phyloP scores from a whole-genome alignment of 306 rosid genomes.

The Lagenaria siceraria region DNA sequence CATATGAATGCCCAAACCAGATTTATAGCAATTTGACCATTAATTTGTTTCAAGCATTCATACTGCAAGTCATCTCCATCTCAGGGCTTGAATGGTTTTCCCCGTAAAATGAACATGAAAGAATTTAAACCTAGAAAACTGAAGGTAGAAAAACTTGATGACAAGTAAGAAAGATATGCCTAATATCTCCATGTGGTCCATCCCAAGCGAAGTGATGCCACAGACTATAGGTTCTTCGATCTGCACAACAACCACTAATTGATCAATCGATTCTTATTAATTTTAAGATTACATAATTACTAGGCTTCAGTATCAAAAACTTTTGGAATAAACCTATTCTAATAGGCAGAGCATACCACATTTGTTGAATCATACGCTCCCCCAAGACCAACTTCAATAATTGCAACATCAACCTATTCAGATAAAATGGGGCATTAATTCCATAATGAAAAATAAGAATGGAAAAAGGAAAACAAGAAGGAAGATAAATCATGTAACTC shows the following conservation, averaged over 20 bases:
- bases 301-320: not conserved
- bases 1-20: not conserved
- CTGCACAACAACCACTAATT: conserved; percentile 27
- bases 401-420: conserved; percentile 58
- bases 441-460: not conserved
- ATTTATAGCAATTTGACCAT: not conserved
- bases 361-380: conserved; percentile 55
- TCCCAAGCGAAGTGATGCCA: conserved; percentile 69
- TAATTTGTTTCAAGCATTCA: not conserved
- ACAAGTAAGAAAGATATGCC: conserved; percentile 27
- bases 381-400: conserved; percentile 74
- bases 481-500: not conserved
- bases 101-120: not conserved
- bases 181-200: conserved; percentile 58
- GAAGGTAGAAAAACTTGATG: not conserved
- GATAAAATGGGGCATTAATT: conserved; percentile 2
- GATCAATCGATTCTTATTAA: not conserved
- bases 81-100: not conserved
- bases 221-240: conserved; percentile 54
- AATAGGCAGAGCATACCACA: conserved; percentile 38
- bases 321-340: conserved; percentile 1
- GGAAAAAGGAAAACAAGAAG: not conserved
- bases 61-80: not conserved
- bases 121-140: conserved; percentile 8
- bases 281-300: not conserved